A percentile compares a stretch with the other conserved stretches of the same genome.
Evolutionary conservation across 306 rosid species (phyloP).

Genomic region (Cicer bijugum): DNA sequence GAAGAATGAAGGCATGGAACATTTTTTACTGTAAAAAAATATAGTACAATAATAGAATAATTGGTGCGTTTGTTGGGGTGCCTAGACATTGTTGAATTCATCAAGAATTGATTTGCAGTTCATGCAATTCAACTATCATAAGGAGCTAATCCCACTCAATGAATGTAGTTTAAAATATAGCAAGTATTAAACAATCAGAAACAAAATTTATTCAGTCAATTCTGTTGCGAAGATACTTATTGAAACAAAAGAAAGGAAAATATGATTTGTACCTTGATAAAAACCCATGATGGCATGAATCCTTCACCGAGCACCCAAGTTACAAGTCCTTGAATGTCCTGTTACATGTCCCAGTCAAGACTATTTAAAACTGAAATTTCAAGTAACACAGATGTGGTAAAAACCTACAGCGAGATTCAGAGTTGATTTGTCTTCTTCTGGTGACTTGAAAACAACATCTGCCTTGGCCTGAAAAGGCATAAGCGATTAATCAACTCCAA

Average conservation of each 20-base stretch:
- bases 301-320: constrained; percentile 99
- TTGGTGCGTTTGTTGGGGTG: too few species aligned
- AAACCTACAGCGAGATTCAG: constrained; percentile 72
- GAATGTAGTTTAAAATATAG: constrained; percentile 12
- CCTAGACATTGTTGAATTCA: too few species aligned
- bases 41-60: too few species aligned
- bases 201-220: constrained; percentile 7
- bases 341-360: constrained; percentile 40
- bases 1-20: too few species aligned
- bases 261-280: constrained; percentile 65
- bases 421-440: constrained; percentile 66
- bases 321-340: constrained; percentile 94
- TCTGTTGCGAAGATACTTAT: not conserved
- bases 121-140: not conserved
- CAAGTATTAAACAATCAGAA: constrained; percentile 8
- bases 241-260: not conserved
- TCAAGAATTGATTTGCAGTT: not conserved
- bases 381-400: not conserved
- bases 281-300: constrained; percentile 94
- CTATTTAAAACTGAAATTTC: constrained; percentile 23
- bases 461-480: constrained; percentile 74
- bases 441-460: constrained; percentile 72
- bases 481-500: constrained; percentile 15
- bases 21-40: too few species aligned
- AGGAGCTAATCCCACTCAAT: not conserved